Evolutionary conservation across 2,329 filamentous ascomycete genomes (phyloP).

Genomic region (Xylaria sp.): DNA sequence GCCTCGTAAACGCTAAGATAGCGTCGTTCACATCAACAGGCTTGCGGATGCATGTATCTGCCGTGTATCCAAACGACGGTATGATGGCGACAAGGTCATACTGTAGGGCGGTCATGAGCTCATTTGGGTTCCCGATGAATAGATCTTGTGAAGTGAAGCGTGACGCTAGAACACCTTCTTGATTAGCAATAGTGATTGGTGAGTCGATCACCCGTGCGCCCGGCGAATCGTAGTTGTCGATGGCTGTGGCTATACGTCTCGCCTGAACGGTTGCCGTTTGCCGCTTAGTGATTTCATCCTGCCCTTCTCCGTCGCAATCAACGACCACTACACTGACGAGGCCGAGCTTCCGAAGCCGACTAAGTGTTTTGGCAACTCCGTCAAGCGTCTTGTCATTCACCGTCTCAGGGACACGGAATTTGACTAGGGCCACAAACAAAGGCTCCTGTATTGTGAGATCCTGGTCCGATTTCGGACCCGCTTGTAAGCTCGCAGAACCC

Average conservation of each 20-base stretch:
- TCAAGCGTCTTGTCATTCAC: conserved; percentile 71
- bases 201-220: conserved; percentile 72
- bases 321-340: conserved; percentile 83
- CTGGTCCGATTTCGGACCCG: conserved; percentile 46
- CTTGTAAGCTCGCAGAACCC: conserved; percentile 4
- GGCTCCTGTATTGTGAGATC: conserved; percentile 48
- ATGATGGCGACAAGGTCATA: conserved; percentile 75
- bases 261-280: conserved; percentile 65
- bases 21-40: conserved; percentile 62
- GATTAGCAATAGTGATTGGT: conserved; percentile 51
- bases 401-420: conserved; percentile 75
- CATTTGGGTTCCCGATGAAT: conserved; percentile 53
- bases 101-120: conserved; percentile 69
- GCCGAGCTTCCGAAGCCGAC: conserved; percentile 81
- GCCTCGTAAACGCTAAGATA: conserved; percentile 76
- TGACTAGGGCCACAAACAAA: conserved; percentile 81
- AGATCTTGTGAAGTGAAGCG: conserved; percentile 44
- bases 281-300: conserved; percentile 45
- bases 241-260: conserved; percentile 73
- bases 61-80: conserved; percentile 53
- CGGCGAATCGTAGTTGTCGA: conserved; percentile 71
- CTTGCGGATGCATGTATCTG: conserved; percentile 47
- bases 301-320: conserved; percentile 62
- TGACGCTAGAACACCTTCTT: conserved; percentile 34
- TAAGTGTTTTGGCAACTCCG: conserved; percentile 82